Evolutionary conservation across 176 grass and related monocot genomes (phyloP).

Genomic region (Cocos nucifera): DNA sequence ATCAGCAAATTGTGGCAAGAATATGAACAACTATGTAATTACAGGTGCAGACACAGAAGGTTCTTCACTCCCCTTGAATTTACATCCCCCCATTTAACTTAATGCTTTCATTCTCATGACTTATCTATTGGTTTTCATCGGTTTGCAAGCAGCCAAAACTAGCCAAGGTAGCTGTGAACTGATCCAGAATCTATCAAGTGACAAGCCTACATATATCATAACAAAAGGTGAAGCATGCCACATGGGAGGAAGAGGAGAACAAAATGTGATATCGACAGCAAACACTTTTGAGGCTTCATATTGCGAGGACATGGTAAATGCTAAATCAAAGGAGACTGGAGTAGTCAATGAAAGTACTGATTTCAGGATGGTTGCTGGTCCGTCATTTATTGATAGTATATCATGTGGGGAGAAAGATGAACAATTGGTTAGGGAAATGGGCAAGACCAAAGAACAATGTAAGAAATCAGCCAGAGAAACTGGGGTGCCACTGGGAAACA

Average conservation of each 20-base stretch:
- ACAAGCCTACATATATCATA: constrained; percentile 2
- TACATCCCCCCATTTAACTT: too few species aligned
- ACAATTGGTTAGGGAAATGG: constrained; percentile 10
- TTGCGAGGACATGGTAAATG: constrained; percentile 8
- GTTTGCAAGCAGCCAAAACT: neutral
- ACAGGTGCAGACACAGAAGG: constrained; percentile 21
- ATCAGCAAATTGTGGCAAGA: constrained; percentile 7
- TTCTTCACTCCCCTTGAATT: neutral
- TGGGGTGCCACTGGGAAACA: constrained; percentile 15
- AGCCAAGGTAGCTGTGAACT: constrained; percentile 3
- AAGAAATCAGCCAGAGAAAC: constrained; percentile 21
- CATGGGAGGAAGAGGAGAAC: constrained; percentile 12
- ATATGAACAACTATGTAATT: constrained; percentile 5
- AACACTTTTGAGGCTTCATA: constrained; percentile 11
- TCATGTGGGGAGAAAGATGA: constrained; percentile 8
- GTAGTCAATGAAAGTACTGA: constrained; percentile 10
- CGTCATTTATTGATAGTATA: constrained; percentile 21
- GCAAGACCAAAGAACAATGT: constrained; percentile 24
- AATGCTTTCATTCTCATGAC: too few species aligned
- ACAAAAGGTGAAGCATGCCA: constrained; percentile 18
- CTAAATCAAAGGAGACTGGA: constrained; percentile 14
- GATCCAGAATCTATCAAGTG: constrained; percentile 13
- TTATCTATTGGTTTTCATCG: too few species aligned
- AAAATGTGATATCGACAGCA: constrained; percentile 1
- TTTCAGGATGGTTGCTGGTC: constrained; percentile 10